Evolutionary conservation across 2,329 filamentous ascomycete genomes (phyloP).

Genomic region (Arthrobotrys musiformis): DNA sequence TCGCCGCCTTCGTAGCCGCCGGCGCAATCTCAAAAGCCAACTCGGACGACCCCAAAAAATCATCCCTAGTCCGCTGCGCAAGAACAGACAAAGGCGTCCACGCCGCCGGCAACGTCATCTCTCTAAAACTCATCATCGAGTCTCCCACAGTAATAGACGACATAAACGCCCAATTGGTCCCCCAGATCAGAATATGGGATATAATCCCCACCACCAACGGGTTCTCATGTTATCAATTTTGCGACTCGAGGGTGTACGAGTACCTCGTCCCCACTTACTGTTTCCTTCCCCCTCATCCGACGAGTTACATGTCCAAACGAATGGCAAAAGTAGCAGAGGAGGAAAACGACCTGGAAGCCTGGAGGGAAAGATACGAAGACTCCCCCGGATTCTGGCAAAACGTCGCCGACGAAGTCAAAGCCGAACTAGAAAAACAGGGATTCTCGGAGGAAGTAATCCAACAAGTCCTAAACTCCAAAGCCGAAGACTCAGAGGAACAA

Average conservation of each 20-base stretch:
- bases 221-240: constrained; percentile 94
- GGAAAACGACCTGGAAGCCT: constrained; percentile 76
- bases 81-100: constrained; percentile 98
- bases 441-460: constrained; percentile 68
- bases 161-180: constrained; percentile 85
- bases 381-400: constrained; percentile 83
- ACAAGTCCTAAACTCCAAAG: constrained; percentile 60
- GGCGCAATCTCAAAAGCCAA: constrained; percentile 97
- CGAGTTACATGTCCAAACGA: constrained; percentile 84
- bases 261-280: constrained; percentile 95
- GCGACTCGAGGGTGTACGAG: constrained; percentile 96
- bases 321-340: constrained; percentile 81
- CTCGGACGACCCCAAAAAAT: constrained; percentile 95
- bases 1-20: constrained; percentile 87
- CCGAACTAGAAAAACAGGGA: constrained; percentile 33
- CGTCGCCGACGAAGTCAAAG: constrained; percentile 82
- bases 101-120: constrained; percentile 93
- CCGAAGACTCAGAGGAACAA: constrained; percentile 69
- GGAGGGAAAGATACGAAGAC: constrained; percentile 77
- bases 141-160: constrained; percentile 86
- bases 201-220: constrained; percentile 87
- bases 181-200: constrained; percentile 95
- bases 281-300: constrained; percentile 89
- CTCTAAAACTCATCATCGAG: constrained; percentile 93
- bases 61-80: constrained; percentile 90